Base-by-base conservation (phyloP, 2,329 filamentous ascomycete genomes). In the Aspergillus ibericus region DNA sequence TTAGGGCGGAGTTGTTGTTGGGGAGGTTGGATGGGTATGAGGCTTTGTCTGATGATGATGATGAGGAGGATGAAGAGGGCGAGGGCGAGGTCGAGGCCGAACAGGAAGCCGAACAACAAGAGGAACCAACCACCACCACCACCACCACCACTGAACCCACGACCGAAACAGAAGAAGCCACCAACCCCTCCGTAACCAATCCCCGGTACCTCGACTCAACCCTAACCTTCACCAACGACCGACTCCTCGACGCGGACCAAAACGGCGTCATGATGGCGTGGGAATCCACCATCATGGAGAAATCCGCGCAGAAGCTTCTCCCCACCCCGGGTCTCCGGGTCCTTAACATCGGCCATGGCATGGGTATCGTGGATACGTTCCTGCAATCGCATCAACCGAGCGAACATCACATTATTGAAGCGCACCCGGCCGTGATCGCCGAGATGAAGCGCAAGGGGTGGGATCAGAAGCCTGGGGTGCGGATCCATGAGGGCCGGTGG, bases 231-330 rank as follows among this genome's bases (percentile, higher is more conserved):
- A 81, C 83, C 50, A 79, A 83, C 58, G 83, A 83, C 63, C 88
- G 88, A 59, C 83, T 95, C 2, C 82, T 95, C 6, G 91, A 95
- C 70, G 82, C 85, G 3, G 85, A 87, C 63, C 83, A 86, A 61
- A 96, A 96, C 72, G 91, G 90, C 53, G 90, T 96, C 47, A 96
- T 96, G 92, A 96, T 96, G 92, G 84, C 88, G 38, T 96, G 92
- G 92, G 92, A 96, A 75, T 89, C 88, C 1, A 85, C 88, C 63
- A 95, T 96, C 67, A 96, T 96, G 92, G 84, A 84, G 59, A 83
- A 85, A 52, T 91, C 89, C 55, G 91, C 92, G 47, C 83, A 88
- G 61, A 83, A 85, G 13, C 80, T 96, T 1, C 79, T 88, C 1
- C 80, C 88, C 5, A 79, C 80, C 0, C 69, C 77, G 0, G 89